Conservation (phyloP, 495 filamentous ascomycete species). For the Physcia stellaris region DNA sequence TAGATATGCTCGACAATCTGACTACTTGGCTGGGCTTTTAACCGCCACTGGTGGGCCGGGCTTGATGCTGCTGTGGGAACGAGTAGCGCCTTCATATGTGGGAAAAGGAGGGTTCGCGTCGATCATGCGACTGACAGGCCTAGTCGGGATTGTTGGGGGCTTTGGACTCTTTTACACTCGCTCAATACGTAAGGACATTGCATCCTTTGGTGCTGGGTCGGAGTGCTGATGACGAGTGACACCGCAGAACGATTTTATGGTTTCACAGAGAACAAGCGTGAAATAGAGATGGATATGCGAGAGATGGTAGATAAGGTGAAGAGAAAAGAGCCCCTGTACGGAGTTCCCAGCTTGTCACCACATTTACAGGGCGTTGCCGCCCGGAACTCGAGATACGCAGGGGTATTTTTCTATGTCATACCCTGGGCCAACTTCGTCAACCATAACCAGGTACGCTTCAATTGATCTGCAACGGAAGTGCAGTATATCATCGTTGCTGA, state of each 20-base stretch:
- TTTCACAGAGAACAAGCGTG: slow-evolving; percentile 77
- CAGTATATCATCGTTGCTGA: slow-evolving; percentile 6
- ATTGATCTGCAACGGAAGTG: not conserved
- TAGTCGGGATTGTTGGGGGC: slow-evolving; percentile 58
- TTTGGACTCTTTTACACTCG: slow-evolving; percentile 69
- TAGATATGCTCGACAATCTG: slow-evolving; percentile 67
- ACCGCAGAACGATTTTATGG: slow-evolving; percentile 69
- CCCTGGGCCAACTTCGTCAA: slow-evolving; percentile 98
- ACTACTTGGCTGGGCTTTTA: slow-evolving; percentile 59
- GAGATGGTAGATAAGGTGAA: slow-evolving; percentile 97
- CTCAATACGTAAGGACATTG: slow-evolving; percentile 28
- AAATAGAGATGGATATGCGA: slow-evolving; percentile 89
- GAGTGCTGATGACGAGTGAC: slow-evolving; percentile 10
- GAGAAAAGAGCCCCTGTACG: slow-evolving; percentile 81
- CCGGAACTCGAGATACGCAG: slow-evolving; percentile 81
- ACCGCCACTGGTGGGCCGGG: slow-evolving; percentile 55
- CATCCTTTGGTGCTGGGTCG: not conserved
- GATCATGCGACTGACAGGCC: slow-evolving; percentile 63
- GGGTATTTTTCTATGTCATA: slow-evolving; percentile 65
- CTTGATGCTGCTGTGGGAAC: slow-evolving; percentile 65
- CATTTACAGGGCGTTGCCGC: slow-evolving; percentile 90
- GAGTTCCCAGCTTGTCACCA: slow-evolving; percentile 56
- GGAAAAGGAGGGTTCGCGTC: slow-evolving; percentile 66
- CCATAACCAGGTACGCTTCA: slow-evolving; percentile 54
- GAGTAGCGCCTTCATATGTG: slow-evolving; percentile 64